Evolutionary conservation across 305 asterid genomes (phyloP).

Genomic region (Fraxinus platypoda): DNA sequence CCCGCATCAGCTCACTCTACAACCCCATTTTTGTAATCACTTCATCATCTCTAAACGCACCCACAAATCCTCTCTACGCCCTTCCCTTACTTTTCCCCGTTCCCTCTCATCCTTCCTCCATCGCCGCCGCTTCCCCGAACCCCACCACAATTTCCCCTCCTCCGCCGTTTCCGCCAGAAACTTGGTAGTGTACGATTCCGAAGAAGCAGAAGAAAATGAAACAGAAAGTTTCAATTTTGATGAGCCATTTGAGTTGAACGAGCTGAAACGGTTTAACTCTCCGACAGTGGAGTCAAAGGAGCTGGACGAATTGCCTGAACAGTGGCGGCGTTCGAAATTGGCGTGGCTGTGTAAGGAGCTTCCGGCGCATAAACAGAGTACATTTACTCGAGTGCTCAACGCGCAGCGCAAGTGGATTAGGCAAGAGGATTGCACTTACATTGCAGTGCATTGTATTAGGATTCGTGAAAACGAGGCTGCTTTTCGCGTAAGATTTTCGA

Average conservation of each 20-base stretch:
- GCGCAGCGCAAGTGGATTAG: constrained; percentile 89
- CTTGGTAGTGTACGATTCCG: constrained; percentile 20
- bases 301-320: constrained; percentile 88
- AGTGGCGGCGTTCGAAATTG: constrained; percentile 87
- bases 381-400: constrained; percentile 68
- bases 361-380: constrained; percentile 64
- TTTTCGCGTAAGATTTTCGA: constrained; percentile 52
- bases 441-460: constrained; percentile 72
- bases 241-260: constrained; percentile 50
- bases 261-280: constrained; percentile 58
- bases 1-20: not conserved
- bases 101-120: constrained; percentile 20
- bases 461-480: constrained; percentile 88
- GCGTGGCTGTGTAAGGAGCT: constrained; percentile 99
- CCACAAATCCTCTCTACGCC: constrained; percentile 9
- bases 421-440: constrained; percentile 74
- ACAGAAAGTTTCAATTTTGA: constrained; percentile 42
- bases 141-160: constrained; percentile 26
- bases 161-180: constrained; percentile 24
- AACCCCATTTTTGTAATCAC: constrained; percentile 21
- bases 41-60: constrained; percentile 22
- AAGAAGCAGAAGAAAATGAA: constrained; percentile 29
- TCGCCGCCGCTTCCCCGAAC: constrained; percentile 29
- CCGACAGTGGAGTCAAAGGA: constrained; percentile 62
- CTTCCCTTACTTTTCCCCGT: constrained; percentile 1